Evolutionary conservation across 2,329 filamentous ascomycete genomes (phyloP).

Genomic region (Colletotrichum lupini): DNA sequence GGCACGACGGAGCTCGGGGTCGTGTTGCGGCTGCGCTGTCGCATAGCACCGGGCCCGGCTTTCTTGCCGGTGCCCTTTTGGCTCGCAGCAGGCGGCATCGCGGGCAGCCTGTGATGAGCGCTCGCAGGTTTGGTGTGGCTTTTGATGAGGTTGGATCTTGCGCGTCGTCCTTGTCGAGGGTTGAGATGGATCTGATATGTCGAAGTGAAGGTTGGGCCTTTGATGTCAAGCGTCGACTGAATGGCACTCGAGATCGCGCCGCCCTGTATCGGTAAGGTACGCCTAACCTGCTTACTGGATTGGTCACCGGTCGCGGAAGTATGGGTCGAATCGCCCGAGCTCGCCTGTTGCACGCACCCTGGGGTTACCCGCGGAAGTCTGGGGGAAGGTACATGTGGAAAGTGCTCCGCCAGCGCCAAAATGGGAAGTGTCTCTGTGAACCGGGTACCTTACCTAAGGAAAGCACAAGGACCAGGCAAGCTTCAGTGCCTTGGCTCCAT

Average conservation of each 20-base stretch:
- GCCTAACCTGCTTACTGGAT: slow-evolving; percentile 31
- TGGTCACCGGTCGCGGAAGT: slow-evolving; percentile 23
- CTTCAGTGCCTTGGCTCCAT: not conserved
- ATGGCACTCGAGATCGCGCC: slow-evolving; percentile 25
- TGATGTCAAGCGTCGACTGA: slow-evolving; percentile 19
- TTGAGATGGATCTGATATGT: slow-evolving; percentile 26
- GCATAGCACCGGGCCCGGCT: slow-evolving; percentile 66
- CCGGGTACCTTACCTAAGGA: not conserved
- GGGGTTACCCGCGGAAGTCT: slow-evolving; percentile 9
- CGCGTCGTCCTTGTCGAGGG: slow-evolving; percentile 15
- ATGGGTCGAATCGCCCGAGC: slow-evolving; percentile 27
- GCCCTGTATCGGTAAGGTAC: slow-evolving; percentile 14
- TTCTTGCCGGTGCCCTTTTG: slow-evolving; percentile 76
- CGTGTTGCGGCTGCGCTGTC: slow-evolving; percentile 81
- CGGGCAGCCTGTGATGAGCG: not conserved
- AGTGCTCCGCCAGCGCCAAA: not conserved
- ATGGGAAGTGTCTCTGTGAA: not conserved
- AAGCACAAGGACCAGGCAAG: not conserved
- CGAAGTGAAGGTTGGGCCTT: slow-evolving; percentile 2
- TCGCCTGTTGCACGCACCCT: slow-evolving; percentile 10
- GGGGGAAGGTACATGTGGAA: slow-evolving; percentile 19
- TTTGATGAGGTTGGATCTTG: slow-evolving; percentile 19
- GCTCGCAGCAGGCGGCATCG: slow-evolving; percentile 68
- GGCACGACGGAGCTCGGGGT: slow-evolving; percentile 71
- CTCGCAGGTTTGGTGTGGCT: not conserved